phyloP scores from a whole-genome alignment of 495 filamentous ascomycete genomes.

The Chaetomidium leptoderma region DNA sequence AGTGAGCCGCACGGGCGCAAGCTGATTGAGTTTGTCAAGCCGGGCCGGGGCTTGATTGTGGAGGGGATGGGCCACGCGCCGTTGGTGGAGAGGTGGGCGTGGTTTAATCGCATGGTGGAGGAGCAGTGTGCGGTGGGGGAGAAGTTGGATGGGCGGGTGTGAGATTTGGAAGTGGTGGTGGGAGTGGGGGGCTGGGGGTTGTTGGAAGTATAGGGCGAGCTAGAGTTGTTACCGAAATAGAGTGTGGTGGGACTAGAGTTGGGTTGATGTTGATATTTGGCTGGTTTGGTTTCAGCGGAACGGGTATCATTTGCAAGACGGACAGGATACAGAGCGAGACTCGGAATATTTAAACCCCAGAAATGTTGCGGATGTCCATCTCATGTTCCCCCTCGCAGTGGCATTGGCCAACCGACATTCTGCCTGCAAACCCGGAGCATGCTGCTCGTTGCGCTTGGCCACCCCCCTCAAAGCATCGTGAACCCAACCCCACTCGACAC shows the following conservation, averaged over 20 bases:
- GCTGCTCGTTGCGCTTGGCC: too few relatives aligned
- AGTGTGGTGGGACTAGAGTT: too few relatives aligned
- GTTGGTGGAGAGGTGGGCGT: conserved; percentile 56
- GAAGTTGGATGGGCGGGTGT: conserved; percentile 29
- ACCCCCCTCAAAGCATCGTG: conserved; percentile 61
- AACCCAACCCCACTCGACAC: conserved; percentile 82
- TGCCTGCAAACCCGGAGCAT: too few relatives aligned
- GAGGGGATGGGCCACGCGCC: conserved; percentile 69
- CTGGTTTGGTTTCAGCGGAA: too few relatives aligned
- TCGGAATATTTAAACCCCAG: too few relatives aligned
- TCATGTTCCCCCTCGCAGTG: too few relatives aligned
- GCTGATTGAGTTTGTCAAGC: conserved; percentile 51
- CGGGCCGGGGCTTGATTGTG: conserved; percentile 48
- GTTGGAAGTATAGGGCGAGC: neutral
- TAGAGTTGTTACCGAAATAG: too few relatives aligned
- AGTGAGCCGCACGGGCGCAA: conserved; percentile 59
- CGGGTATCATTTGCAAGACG: too few relatives aligned
- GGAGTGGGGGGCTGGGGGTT: neutral
- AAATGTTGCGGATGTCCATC: too few relatives aligned
- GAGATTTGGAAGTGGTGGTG: too few relatives aligned
- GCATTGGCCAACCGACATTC: neutral
- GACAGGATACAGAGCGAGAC: too few relatives aligned
- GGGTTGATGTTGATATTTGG: too few relatives aligned
- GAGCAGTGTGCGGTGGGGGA: conserved; percentile 42
- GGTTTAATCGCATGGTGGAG: conserved; percentile 57